A percentile compares a stretch with the other conserved stretches of the same genome.
Conservation (phyloP, 1,139 yeast genomes). For the Pneumocystis sp. region DNA sequence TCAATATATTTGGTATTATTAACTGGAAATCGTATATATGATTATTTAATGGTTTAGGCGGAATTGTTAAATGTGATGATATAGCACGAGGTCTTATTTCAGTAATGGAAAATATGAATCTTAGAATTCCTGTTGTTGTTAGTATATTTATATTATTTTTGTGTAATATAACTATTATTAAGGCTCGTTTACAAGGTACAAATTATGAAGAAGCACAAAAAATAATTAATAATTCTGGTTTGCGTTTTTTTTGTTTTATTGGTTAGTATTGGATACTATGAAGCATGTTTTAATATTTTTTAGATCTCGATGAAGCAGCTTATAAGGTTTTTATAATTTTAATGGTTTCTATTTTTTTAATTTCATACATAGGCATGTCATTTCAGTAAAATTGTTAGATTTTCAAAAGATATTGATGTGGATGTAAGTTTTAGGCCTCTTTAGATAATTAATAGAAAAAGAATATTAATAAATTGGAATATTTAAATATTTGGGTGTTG, state of each 20-base stretch:
- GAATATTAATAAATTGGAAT: background rate
- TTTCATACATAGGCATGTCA: background rate
- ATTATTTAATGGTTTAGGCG: constrained; percentile 25
- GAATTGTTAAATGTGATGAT: constrained; percentile 97
- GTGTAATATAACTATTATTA: constrained; percentile 31
- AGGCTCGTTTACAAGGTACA: constrained; percentile 97
- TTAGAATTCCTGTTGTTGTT: constrained; percentile 48
- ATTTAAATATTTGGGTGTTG: background rate
- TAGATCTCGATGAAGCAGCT: constrained; percentile 92
- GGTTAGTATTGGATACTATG: background rate
- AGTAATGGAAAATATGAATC: constrained; percentile 78
- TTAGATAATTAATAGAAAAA: background rate
- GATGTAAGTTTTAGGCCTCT: background rate
- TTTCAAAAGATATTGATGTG: background rate
- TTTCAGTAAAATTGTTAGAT: constrained; percentile 8
- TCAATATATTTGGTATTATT: constrained; percentile 74
- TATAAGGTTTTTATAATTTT: constrained; percentile 56
- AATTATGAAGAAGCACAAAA: constrained; percentile 81
- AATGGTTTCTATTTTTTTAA: background rate
- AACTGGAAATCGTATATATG: background rate
- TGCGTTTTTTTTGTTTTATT: constrained; percentile 80
- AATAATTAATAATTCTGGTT: constrained; percentile 74
- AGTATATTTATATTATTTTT: background rate
- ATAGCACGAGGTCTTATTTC: constrained; percentile 95
- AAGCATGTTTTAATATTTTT: background rate